phyloP scores from a whole-genome alignment of 495 filamentous ascomycete species.

The Stereocaulon alpinum region DNA sequence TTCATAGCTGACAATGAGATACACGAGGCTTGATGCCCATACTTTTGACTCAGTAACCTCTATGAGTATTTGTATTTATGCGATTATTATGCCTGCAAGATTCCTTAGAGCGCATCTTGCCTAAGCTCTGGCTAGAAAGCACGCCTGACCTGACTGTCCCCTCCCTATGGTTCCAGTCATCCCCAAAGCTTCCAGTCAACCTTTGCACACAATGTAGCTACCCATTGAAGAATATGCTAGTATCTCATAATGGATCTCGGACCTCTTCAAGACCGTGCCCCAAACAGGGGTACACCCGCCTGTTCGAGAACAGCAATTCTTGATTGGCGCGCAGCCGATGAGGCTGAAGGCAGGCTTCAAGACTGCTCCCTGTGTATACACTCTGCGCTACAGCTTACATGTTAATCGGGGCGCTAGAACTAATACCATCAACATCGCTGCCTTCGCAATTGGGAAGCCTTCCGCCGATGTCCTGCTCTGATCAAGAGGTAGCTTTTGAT shows the following conservation, averaged over 20 bases:
- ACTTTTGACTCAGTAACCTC: background rate
- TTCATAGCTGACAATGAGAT: background rate
- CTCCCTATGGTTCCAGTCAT: too few relatives aligned
- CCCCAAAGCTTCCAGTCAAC: too few relatives aligned
- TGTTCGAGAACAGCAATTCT: background rate
- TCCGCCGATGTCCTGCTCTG: background rate
- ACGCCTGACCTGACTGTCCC: too few relatives aligned
- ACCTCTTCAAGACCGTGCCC: background rate
- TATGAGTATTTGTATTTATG: background rate
- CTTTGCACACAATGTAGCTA: too few relatives aligned
- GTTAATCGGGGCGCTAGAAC: background rate
- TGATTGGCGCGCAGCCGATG: background rate
- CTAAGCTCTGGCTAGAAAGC: too few relatives aligned
- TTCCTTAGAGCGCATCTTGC: too few relatives aligned
- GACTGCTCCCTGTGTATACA: background rate
- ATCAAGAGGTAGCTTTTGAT: too few relatives aligned
- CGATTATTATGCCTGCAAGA: background rate
- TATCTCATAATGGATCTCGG: too few relatives aligned
- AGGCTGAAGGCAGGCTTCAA: background rate
- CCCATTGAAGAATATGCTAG: too few relatives aligned
- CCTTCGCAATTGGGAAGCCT: background rate
- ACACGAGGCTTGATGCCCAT: background rate
- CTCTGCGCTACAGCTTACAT: background rate
- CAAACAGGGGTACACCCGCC: background rate
- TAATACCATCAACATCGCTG: background rate